Base-by-base conservation (phyloP, 73 alveolate species). In the Chromera velia region DNA sequence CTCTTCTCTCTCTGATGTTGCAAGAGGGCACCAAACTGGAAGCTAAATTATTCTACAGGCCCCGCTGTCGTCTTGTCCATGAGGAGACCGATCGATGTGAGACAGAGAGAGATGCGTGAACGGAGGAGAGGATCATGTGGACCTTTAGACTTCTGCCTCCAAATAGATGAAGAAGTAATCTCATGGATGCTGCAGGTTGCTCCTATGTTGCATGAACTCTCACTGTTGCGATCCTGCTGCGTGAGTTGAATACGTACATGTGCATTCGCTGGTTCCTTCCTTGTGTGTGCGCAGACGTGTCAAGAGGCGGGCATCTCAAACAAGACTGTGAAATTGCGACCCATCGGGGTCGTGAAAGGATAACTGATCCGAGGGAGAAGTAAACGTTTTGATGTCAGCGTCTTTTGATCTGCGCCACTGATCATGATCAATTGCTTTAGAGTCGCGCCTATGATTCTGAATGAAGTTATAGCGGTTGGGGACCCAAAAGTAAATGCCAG, bases 291-390 rank as follows among this genome's bases (percentile, higher is more conserved):
- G 24, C 33, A 9, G 17, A 29, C 55, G 40, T 74, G 83, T 33
- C 83, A 76, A 17, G 83, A 76, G 9, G 85, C 85, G 22, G 85
- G 85, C 65, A 78, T 78, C 46, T 78, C 85, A 62, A 67, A 78
- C 46, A 78, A 68, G 68, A 72, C 79, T 28, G 68, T 78, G 79
- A 78, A 78, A 65, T 66, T 78, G 67, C 68, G 68, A 79, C 85
- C 85, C 0, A 79, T 78, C 28, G 85, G 79, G 28, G 85, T 78
- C 24, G 85, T 78, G 32, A 78, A 78, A 67, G 85, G 85, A 28
- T 78, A 47, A 78, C 55, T 13, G 13, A 40, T 40, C 22, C 4
- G 55, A 40, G n/a, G n/a, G n/a, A n/a, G n/a, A n/a, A n/a, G n/a
- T n/a, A n/a, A n/a, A n/a, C n/a, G n/a, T n/a, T n/a, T n/a, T n/a